Evolutionary conservation across 208 protist species (phyloP), one percentile per base, ranked within the genome.

Genomic region (Crithidia brevicula): DNA sequence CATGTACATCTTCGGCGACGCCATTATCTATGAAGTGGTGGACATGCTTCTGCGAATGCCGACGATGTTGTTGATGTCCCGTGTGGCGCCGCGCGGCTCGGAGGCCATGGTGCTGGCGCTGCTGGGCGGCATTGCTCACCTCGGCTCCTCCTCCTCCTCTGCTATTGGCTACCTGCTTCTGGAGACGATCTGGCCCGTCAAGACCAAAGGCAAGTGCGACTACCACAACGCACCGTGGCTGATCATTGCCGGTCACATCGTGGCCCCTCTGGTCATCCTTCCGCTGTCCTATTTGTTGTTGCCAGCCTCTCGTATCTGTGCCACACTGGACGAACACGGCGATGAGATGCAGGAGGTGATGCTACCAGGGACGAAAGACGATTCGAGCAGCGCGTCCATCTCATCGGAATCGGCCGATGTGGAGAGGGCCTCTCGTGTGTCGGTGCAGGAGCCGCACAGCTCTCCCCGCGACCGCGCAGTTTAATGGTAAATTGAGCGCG

Each of bases 51-150:
- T 86, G n/a, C 83, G 66, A 38, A 94, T 95, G 86, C 87, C 92
- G 18, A 67, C 54, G 49, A 63, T 91, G 15, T 68, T 97, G 47
- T 75, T 97, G 33, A 88, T 91, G 62, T 87, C 86, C 5, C 89
- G 87, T 34, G 70, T 97, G 16, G 93, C 88, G 54, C 89, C 92
- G n/a, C 81, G 82, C n/a, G 88, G 86, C 1, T 78, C 86, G 25
- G 91, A 96, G 72, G 68, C 74, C 23, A 95, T 91, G 69, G 81
- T 92, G 49, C 89, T 86, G 27, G 85, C 92, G 13, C 67, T 95
- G 11, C 69, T 96, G 13, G 89, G 79, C 7, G 88, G 88, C 11
- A 89, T 91, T 45, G 62, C 85, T 20, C 84, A 89, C 62, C 73
- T 94, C 49, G 91, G 88, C 18, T 34, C 30, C 20, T 76, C 73